Percentiles rank a stretch among this genome's conserved stretches.
phyloP scores from a whole-genome alignment of 495 filamentous ascomycete genomes.

The Ramalina intermedia region DNA sequence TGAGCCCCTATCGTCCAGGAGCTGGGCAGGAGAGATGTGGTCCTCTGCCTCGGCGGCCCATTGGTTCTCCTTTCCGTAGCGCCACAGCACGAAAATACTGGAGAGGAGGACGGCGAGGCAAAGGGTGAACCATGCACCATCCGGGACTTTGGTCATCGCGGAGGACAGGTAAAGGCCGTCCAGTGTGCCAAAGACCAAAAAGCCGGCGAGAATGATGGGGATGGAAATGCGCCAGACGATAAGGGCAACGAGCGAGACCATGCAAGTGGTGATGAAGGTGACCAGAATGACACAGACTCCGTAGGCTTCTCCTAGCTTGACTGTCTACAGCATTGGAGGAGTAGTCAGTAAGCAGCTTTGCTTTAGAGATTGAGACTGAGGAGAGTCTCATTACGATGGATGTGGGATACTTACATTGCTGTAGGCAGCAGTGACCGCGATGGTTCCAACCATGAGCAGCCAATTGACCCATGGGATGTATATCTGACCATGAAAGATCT shows the following conservation, averaged over 20 bases:
- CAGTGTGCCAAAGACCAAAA: conserved; percentile 43
- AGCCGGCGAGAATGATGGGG: conserved; percentile 42
- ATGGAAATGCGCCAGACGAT: conserved; percentile 51
- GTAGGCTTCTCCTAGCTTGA: conserved; percentile 34
- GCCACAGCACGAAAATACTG: conserved; percentile 51
- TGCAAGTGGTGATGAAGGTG: conserved; percentile 57
- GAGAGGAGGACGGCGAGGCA: conserved; percentile 43
- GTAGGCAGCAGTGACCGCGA: conserved; percentile 59
- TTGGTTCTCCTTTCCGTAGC: conserved; percentile 60
- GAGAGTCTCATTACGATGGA: background rate
- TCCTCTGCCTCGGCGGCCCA: conserved; percentile 53
- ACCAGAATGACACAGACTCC: conserved; percentile 61
- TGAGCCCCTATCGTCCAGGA: conserved; percentile 19
- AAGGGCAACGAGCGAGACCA: conserved; percentile 52
- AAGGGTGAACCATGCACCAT: conserved; percentile 64
- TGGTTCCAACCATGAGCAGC: conserved; percentile 58
- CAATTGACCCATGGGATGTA: conserved; percentile 62
- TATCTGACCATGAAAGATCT: conserved; percentile 51
- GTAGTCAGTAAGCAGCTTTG: background rate
- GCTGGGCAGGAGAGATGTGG: conserved; percentile 33
- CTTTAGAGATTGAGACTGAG: background rate
- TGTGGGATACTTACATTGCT: conserved; percentile 39
- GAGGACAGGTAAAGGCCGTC: conserved; percentile 55
- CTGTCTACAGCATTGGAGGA: conserved; percentile 21
- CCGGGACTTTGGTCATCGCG: conserved; percentile 51